These are phyloP conservation scores for Crithidia expoeki DNA, from an alignment of 208 protist species.

Conservation along the genomic window DNA sequence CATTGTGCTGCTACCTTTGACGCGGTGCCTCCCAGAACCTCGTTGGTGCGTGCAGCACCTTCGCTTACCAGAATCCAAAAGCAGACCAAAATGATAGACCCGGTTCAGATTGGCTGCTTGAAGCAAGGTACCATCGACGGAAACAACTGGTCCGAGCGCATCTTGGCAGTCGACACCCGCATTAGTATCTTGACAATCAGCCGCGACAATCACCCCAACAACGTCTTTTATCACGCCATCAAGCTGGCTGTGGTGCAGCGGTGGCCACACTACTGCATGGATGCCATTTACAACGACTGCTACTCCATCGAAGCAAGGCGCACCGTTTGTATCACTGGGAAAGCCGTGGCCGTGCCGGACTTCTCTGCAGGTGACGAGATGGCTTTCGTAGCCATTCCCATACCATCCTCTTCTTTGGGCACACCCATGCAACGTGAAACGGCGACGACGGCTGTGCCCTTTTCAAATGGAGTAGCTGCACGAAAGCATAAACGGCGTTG, in stretches of 20 bases:
- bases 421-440: background rate
- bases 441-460: background rate
- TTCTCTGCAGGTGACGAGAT: too few relatives aligned
- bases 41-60: too few relatives aligned
- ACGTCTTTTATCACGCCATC: conserved; percentile 6
- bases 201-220: conserved; percentile 7
- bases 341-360: background rate
- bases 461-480: background rate
- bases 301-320: background rate
- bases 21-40: too few relatives aligned
- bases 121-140: background rate
- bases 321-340: background rate
- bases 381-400: background rate
- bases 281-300: background rate
- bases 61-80: too few relatives aligned
- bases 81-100: too few relatives aligned
- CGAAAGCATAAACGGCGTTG: background rate
- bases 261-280: background rate
- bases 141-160: conserved; percentile 1
- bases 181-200: conserved; percentile 1
- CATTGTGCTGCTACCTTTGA: too few relatives aligned
- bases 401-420: background rate
- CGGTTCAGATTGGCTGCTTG: too few relatives aligned
- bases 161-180: background rate
- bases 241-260: background rate